Evolutionary conservation across 2,329 filamentous ascomycete genomes (phyloP), one percentile per base, ranked within the genome.

Genomic region (Diaporthe vaccinii): DNA sequence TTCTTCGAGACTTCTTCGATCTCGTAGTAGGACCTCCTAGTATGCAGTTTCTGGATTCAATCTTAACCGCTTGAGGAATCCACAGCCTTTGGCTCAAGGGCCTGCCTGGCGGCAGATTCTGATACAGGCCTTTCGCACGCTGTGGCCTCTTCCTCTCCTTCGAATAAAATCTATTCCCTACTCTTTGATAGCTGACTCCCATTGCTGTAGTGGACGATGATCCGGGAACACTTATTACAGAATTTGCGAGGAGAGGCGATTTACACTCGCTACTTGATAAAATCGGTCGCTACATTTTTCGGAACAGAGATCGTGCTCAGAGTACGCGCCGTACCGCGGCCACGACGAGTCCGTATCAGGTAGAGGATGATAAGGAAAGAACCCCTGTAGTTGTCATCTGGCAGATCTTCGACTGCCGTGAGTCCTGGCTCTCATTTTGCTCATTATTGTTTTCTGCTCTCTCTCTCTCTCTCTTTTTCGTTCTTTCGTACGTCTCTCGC

Each of bases 381-480:
- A 15, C 53, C 6, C 69, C 69, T 2, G 2, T 2, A n/a, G 15
- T 46, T 9, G 22, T 61, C 2, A 12, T 72, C 8, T 72, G 69
- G 69, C 55, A 72, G 28, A 53, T 72, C 31, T 72, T 72, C 25
- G 69, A 72, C 49, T 61, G 69, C 55, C 36, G 68, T 72, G n/a
- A 41, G 69, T 25, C 1, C 8, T 2, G 5, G 1, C 15, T 3
- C 39, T 44, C 2, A 1, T 17, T 5, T 25, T 6, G 9, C 10
- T 44, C 7, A 14, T 15, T 9, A 9, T 15, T n/a, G 5, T 25
- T 25, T 51, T 9, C 49, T 51, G n/a, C 36, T 4, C 25, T 15
- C 2, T 8, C 36, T 10, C n/a, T n/a, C 4, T 20, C 15, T 22
- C 10, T 12, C 15, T 61, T 5, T 44, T 2, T 41, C 0, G 15